phyloP scores from a whole-genome alignment of 2,329 filamentous ascomycete genomes.

The Fonsecaea monophora region DNA sequence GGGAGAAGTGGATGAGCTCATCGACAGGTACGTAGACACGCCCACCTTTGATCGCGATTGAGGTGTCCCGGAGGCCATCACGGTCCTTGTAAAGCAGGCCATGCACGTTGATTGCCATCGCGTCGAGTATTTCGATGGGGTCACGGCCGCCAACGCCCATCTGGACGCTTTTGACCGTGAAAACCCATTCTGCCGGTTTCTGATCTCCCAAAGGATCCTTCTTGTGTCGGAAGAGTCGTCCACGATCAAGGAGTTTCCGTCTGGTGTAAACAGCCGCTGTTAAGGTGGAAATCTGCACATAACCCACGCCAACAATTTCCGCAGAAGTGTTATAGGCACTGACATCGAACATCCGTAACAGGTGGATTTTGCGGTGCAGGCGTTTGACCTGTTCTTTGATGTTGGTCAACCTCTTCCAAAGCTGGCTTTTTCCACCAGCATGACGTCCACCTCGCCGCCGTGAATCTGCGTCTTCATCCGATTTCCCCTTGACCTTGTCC shows the following conservation, averaged over 20 bases:
- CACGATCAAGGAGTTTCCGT: slow-evolving; percentile 87
- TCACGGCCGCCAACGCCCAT: slow-evolving; percentile 87
- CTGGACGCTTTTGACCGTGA: slow-evolving; percentile 81
- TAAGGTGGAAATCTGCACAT: slow-evolving; percentile 81
- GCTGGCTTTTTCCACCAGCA: slow-evolving; percentile 63
- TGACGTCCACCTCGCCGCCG: slow-evolving; percentile 39
- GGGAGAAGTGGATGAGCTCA: slow-evolving; percentile 72
- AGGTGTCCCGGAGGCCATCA: slow-evolving; percentile 87
- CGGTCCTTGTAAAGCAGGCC: slow-evolving; percentile 84
- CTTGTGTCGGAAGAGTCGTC: slow-evolving; percentile 84
- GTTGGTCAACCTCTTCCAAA: slow-evolving; percentile 79
- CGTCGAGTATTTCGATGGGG: slow-evolving; percentile 85
- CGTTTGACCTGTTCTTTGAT: slow-evolving; percentile 86
- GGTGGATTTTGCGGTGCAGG: slow-evolving; percentile 83
- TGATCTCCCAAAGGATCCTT: slow-evolving; percentile 68
- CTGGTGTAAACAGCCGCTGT: slow-evolving; percentile 89
- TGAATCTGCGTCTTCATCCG: slow-evolving; percentile 26
- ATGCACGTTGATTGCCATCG: slow-evolving; percentile 86
- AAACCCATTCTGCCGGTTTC: slow-evolving; percentile 90
- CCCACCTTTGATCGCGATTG: slow-evolving; percentile 88
- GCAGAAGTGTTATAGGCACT: slow-evolving; percentile 81
- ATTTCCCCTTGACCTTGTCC: slow-evolving; percentile 35
- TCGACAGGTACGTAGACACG: slow-evolving; percentile 90
- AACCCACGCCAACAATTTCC: slow-evolving; percentile 80
- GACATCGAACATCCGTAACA: slow-evolving; percentile 87